Base-by-base conservation (phyloP, 495 filamentous ascomycete genomes). In the Penicillium longicatenatum region DNA sequence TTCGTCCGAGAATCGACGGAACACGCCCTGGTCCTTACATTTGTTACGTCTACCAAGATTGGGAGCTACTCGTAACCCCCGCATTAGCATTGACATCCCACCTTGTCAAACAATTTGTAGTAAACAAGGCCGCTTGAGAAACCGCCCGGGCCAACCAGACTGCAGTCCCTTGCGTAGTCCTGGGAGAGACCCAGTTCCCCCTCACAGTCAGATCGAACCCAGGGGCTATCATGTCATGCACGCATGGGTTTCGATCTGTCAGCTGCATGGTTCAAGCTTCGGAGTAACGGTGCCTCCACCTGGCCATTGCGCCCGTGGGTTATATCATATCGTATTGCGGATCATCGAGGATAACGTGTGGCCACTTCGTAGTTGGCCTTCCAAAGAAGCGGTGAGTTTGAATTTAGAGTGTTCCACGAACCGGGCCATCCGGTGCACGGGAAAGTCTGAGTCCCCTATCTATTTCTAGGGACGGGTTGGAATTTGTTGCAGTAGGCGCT, bases 191-290 rank as follows among this genome's bases (percentile, higher is more conserved):
- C 37, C 29, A 43, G 8, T 10, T 2, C 22, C 39, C 39, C 37
- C 37, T 42, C 35, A 24, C 39, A 43, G 39, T 41, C 22, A 41
- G 50, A 43, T 53, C 50, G 22, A 17, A 26, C n/a, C 16, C 45
- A 26, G 24, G 45, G 45, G 45, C 12, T n/a, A 17, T 21, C 46
- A 46, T 50, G 35, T 54, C 41, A 45, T 59, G 58, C 64, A 59
- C 48, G 47, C 63, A 44, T 56, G 54, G 49, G 33, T 14, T 24
- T 55, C 19, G 52, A 59, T 54, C 53, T 26, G 56, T 67, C 61
- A 59, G 39, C 58, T 64, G 64, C 64, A 67, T 55, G 24, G 42
- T 42, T 52, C 54, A 61, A 55, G 61, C 53, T 55, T 57, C 54
- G 39, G 53, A 52, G 37, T n/a, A 58, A 57, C 48, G 54, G 54